Base-by-base conservation (phyloP, 2,329 filamentous ascomycete species). In the Clonostachys byssicola region DNA sequence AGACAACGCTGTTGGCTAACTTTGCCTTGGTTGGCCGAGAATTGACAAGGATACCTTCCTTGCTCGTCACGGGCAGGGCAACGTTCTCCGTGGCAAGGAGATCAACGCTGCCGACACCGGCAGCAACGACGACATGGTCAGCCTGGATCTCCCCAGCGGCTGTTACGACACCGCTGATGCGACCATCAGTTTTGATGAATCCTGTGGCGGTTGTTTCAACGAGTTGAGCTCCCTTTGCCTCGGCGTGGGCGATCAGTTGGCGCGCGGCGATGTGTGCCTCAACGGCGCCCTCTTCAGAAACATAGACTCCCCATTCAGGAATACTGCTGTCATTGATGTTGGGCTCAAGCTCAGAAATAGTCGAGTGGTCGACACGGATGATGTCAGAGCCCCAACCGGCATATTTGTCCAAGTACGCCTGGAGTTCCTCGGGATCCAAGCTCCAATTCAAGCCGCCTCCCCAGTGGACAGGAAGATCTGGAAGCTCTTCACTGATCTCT, bases 51-150 rank as follows among this genome's bases (percentile, higher is more conserved):
- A 64, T 40, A 10, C 60, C 61, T 2, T 55, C 48, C 10, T 54
- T 51, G 30, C 49, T 51, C 9, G 44, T 38, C 17, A 63, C 48
- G 0, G 60, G 60, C 20, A 63, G 43, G 2, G 42, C 48, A 43
- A 63, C 47, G 43, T 53, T 55, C 30, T 54, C 55, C 1, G 53
- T 16, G 2, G 56, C 60, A 12, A 53, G 49, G 7, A 64, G 55
- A 8, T 51, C 36, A 13, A 60, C 57, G 14, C 54, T 57, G 18
- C 56, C 59, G 6, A 62, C 35, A 14, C 60, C 61, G 14, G 56
- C 61, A 6, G 61, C 61, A 5, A 63, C 45, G 8, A 64, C 56
- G 41, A 63, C 59, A 23, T 63, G 61, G 45, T 59, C 54, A 16
- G 56, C 61, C 3, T 17, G 16, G 8, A 58, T 34, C 38, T 50